phyloP scores from a whole-genome alignment of 2,329 filamentous ascomycete genomes.

The Cryphonectria nitschkei region DNA sequence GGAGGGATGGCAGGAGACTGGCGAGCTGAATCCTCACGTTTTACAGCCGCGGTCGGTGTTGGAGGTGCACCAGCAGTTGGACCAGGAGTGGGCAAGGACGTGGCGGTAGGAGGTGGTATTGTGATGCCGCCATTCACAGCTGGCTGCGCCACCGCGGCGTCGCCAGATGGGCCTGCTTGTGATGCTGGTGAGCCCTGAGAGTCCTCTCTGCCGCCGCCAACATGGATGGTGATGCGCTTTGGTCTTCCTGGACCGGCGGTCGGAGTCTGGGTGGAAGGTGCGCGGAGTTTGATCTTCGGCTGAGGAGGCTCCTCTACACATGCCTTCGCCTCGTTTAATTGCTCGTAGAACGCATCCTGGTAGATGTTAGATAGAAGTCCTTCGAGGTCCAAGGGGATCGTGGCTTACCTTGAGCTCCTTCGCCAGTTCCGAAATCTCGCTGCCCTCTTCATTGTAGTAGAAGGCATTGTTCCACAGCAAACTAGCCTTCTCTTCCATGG shows the following conservation, averaged over 20 bases:
- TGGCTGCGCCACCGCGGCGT: slow-evolving; percentile 39
- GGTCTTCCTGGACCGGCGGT: slow-evolving; percentile 45
- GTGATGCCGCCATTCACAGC: slow-evolving; percentile 38
- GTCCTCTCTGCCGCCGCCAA: slow-evolving; percentile 61
- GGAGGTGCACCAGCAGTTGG: slow-evolving; percentile 48
- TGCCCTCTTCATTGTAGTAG: slow-evolving; percentile 90
- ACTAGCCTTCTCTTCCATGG: slow-evolving; percentile 78
- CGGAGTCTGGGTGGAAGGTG: slow-evolving; percentile 52
- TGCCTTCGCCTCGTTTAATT: slow-evolving; percentile 72
- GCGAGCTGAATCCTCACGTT: slow-evolving; percentile 42
- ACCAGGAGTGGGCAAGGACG: slow-evolving; percentile 30
- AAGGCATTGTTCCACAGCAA: slow-evolving; percentile 87
- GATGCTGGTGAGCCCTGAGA: slow-evolving; percentile 57
- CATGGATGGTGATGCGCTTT: slow-evolving; percentile 73
- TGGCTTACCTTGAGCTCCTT: slow-evolving; percentile 73
- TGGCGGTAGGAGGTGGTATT: slow-evolving; percentile 26
- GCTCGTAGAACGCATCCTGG: slow-evolving; percentile 69
- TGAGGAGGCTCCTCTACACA: slow-evolving; percentile 73
- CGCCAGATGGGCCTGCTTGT: slow-evolving; percentile 41
- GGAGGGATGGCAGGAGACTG: slow-evolving; percentile 36
- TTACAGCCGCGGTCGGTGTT: slow-evolving; percentile 47
- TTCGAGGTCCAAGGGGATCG: slow-evolving; percentile 5
- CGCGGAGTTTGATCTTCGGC: slow-evolving; percentile 81
- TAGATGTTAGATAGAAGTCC: slow-evolving; percentile 23
- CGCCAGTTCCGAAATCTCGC: slow-evolving; percentile 78